These are phyloP conservation scores for Rhododendron ovatum DNA, from an alignment of 148 eudicot species.

Conservation along the genomic window DNA sequence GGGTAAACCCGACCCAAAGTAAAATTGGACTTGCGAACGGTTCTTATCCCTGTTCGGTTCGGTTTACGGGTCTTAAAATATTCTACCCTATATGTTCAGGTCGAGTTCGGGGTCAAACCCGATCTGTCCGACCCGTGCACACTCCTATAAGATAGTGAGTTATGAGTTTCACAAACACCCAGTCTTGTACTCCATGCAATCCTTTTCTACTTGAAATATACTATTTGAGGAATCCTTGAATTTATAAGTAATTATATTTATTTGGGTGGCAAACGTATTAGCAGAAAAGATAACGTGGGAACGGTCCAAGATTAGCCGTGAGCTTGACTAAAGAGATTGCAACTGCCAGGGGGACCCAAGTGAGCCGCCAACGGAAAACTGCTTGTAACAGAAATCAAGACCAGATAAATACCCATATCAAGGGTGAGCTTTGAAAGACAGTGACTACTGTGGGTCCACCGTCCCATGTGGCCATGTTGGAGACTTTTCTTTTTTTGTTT, in stretches of 20 bases:
- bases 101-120: no score
- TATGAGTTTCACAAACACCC: no score
- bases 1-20: no score
- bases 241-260: no score
- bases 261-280: background rate
- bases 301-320: background rate
- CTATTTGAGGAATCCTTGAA: no score
- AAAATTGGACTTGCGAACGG: no score
- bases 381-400: background rate
- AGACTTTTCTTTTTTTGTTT: background rate
- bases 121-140: no score
- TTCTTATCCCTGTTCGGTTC: no score
- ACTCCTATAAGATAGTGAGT: no score
- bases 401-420: background rate
- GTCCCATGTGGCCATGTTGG: background rate
- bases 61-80: no score
- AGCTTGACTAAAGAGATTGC: background rate
- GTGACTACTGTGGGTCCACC: background rate
- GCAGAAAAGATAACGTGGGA: background rate
- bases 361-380: background rate
- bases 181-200: background rate
- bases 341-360: background rate
- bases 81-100: no score
- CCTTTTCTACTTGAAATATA: background rate
- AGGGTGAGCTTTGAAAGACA: background rate